Conservation (phyloP, 2,329 filamentous ascomycete genomes). For the Claviceps paspali region DNA sequence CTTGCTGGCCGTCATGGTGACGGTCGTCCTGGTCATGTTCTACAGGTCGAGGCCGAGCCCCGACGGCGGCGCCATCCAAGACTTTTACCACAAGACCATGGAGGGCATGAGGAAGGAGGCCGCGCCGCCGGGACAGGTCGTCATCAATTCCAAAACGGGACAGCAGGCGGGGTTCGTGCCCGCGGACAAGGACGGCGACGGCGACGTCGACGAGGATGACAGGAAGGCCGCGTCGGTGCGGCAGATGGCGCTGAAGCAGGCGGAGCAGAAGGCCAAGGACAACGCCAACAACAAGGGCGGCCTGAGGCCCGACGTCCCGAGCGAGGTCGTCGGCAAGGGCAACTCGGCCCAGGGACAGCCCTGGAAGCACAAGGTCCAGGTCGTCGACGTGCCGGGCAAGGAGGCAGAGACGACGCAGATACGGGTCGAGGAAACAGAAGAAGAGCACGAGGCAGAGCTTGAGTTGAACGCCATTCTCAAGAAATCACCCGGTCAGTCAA, state of each 20-base stretch:
- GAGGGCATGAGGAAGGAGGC: slow-evolving; percentile 32
- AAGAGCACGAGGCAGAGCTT: slow-evolving; percentile 48
- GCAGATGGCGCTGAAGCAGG: slow-evolving; percentile 48
- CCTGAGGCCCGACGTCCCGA: slow-evolving; percentile 42
- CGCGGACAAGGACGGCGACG: slow-evolving; percentile 37
- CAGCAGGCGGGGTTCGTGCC: slow-evolving; percentile 24
- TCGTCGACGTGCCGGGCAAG: slow-evolving; percentile 5
- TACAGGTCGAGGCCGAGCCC: slow-evolving; percentile 46
- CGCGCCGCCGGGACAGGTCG: slow-evolving; percentile 18
- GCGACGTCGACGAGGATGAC: slow-evolving; percentile 41
- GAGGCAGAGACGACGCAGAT: slow-evolving; percentile 6
- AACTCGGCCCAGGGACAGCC: slow-evolving; percentile 38
- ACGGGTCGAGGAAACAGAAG: slow-evolving; percentile 31
- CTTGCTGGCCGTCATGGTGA: slow-evolving; percentile 46
- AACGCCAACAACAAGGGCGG: slow-evolving; percentile 28
- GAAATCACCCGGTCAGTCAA: slow-evolving; percentile 58
- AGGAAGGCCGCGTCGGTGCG: slow-evolving; percentile 33
- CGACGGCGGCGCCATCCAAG: slow-evolving; percentile 27
- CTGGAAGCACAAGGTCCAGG: slow-evolving; percentile 16
- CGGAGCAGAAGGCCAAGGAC: slow-evolving; percentile 52
- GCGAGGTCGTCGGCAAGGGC: slow-evolving; percentile 42
- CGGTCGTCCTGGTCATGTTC: slow-evolving; percentile 56
- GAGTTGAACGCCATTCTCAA: slow-evolving; percentile 71
- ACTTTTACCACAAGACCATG: slow-evolving; percentile 47
- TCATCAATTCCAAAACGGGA: slow-evolving; percentile 24